These are phyloP conservation scores for Solanum sitiens DNA, from an alignment of 257 asterid species.

Conservation along the genomic window DNA sequence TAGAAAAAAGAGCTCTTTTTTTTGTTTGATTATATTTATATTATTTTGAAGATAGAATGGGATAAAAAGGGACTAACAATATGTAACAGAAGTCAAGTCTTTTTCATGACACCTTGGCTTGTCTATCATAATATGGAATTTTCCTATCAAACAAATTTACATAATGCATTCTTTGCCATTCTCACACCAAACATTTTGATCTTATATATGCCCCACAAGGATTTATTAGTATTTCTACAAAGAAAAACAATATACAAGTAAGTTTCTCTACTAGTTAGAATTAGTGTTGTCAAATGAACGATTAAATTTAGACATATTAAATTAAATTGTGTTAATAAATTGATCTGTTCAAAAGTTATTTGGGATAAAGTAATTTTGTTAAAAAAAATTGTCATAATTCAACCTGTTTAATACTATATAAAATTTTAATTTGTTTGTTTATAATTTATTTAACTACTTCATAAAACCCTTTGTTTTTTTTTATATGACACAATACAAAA, in stretches of 20 bases:
- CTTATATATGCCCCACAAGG: slow-evolving; percentile 15
- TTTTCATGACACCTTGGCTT: slow-evolving; percentile 40
- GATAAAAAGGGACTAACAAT: slow-evolving; percentile 10
- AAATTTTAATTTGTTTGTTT: neutral
- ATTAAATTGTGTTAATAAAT: neutral
- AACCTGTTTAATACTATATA: neutral
- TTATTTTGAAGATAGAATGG: neutral
- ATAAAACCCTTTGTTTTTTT: neutral
- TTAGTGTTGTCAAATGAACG: neutral
- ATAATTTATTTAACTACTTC: neutral
- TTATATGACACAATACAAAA: neutral
- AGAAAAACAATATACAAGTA: neutral
- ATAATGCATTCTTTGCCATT: neutral
- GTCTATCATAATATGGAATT: slow-evolving; percentile 14
- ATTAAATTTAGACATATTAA: neutral
- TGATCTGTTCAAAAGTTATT: neutral
- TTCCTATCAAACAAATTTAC: slow-evolving; percentile 30
- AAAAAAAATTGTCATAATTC: neutral
- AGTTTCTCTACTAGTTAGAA: neutral
- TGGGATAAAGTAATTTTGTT: neutral
- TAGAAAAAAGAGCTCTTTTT: neutral
- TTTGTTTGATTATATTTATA: neutral
- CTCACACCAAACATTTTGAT: slow-evolving; percentile 3
- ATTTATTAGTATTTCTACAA: neutral
- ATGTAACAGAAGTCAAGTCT: slow-evolving; percentile 29